Conservation (phyloP, 2,329 filamentous ascomycete genomes). For the Volutella citrinella region DNA sequence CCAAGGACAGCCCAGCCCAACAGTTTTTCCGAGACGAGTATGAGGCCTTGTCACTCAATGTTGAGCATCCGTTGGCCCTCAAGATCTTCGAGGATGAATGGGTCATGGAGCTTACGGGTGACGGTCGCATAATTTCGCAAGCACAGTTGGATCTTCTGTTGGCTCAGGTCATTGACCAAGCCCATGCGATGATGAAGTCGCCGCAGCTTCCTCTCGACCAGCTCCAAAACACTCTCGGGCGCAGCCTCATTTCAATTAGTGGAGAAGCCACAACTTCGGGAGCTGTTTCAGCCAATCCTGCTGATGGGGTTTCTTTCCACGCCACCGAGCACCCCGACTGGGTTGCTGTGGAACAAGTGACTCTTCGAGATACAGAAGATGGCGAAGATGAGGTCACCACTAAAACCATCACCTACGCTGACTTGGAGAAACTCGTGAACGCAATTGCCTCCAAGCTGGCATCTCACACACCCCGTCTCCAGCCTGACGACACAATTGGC, state of each 20-base stretch:
- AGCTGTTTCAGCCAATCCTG: conserved; percentile 27
- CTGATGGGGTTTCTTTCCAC: conserved; percentile 36
- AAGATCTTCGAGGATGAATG: conserved; percentile 30
- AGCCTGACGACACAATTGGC: conserved; percentile 51
- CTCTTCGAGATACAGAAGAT: conserved; percentile 24
- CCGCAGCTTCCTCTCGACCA: no score
- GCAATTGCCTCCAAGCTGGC: conserved; percentile 43
- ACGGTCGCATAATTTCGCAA: conserved; percentile 17
- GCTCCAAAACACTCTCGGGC: no score
- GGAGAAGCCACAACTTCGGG: no score
- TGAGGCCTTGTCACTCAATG: conserved; percentile 31
- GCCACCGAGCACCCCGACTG: conserved; percentile 45
- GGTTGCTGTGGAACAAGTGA: conserved; percentile 53
- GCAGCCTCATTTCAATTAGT: no score
- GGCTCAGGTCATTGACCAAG: conserved; percentile 17
- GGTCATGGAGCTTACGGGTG: conserved; percentile 19
- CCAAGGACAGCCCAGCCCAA: no score
- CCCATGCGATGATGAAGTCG: no score
- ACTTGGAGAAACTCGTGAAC: conserved; percentile 55
- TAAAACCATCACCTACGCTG: conserved; percentile 57
- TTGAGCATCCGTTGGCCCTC: conserved; percentile 39
- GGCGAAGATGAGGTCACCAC: conserved; percentile 33
- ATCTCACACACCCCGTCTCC: conserved; percentile 26
- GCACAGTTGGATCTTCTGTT: conserved; percentile 18
- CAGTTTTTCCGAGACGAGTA: conserved; percentile 27